Base-by-base conservation (phyloP, 495 filamentous ascomycete species). In the Lasiosphaeria hispida region DNA sequence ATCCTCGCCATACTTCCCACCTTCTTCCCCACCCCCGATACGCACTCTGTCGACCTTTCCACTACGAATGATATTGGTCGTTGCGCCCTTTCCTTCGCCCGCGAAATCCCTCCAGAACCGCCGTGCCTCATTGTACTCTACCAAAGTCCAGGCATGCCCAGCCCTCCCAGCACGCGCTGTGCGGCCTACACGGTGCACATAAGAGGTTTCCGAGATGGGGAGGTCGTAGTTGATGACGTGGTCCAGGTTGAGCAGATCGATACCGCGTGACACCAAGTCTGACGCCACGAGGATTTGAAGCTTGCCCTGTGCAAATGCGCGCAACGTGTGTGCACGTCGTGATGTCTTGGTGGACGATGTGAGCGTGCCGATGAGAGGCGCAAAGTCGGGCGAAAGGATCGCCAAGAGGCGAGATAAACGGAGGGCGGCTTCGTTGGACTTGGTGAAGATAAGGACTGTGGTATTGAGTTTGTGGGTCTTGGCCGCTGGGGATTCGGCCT, bases 161-260 rank as follows among this genome's bases (percentile, higher is more conserved):
- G 74, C 69, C 42, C 84, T 84, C 3, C 90, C 90, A 0, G 92
- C 93, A 68, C 93, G 77, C 9, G 93, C 93, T 0, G 94, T 97
- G 54, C 94, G 84, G 9, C 94, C 94, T 10, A 96, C 91, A 17
- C 94, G 87, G 72, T 98, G 94, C 10, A 97, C 87, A 63, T 97
- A 98, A 14, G 85, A 87, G 4, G 85, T 88, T 19, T 90, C 73
- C 58, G 83, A 88, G 8, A 83, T 80, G 0, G 94, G 95, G 36
- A 97, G 77, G 67, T 97, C 94, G 76, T 98, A 98, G 70, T 97
- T 97, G 64, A 97, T 76, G 10, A 97, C 91, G 61, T 96, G 88
- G 19, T 84, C 84, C 19, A 97, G 78, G 19, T 84, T 81, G 1
- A 80, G 80, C 1, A 96, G 76, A 67, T 98, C 94, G n/a, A 98